Base-by-base conservation (phyloP, 371 early-diverging fungal genomes). In the Mucor lusitanicus region DNA sequence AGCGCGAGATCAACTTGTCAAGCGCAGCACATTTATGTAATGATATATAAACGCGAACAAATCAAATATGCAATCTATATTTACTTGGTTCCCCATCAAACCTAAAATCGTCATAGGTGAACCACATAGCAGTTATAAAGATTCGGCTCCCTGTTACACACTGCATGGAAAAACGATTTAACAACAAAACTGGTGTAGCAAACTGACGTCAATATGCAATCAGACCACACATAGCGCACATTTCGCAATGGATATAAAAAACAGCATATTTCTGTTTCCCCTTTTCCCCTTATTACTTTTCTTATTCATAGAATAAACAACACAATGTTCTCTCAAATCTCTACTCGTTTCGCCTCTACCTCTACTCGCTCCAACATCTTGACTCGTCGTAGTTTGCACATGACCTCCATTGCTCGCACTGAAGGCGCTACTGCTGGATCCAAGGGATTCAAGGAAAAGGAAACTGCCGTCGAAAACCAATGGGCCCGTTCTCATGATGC, bases 401-500 rank as follows among this genome's bases (percentile, higher is more conserved):
- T 66, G 66, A 60, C 66, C 8, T 33, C 56, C 28, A 61, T 58
- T 40, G 50, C 46, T 48, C 62, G 68, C 25, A 15, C 56, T 46
- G 80, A 74, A 61, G 81, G 81, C 44, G 72, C 81, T 5, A 76
- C 78, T 40, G 75, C 79, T 12, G 19, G 57, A 8, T 44, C 72
- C n/a, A 77, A 72, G 6, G 65, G 68, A 8, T 81, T 81, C 59
- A 67, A 75, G 33, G 74, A 75, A 33, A 81, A 79, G 64, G 82
- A 81, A 75, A 75, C 63, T 50, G 82, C 82, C 17, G 66, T 72
- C 17, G 82, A 81, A 61, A 81, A 79, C 60, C 75, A 72, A 58
- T 81, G 82, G 82, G 79, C 79, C 37, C 77, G 79, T 33, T 21
- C 61, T 55, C 77, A 78, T 21, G 78, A 80, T 44, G 81, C 74